These are phyloP conservation scores for Xylaria polymorpha DNA, from an alignment of 2,329 filamentous ascomycete species.

Conservation along the genomic window DNA sequence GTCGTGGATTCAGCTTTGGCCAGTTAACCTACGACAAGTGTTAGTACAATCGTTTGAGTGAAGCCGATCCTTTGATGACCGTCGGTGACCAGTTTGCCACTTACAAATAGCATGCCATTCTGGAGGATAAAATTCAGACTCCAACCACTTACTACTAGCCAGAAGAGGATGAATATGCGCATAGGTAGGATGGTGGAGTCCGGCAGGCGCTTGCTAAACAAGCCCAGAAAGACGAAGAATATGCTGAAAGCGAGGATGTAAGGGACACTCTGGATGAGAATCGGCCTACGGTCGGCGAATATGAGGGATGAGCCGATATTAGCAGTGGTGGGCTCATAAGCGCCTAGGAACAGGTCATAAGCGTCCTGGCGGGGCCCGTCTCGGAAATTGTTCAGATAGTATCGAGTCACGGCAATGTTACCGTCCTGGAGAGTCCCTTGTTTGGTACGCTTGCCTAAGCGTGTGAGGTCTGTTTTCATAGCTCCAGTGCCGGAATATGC, in stretches of 20 bases:
- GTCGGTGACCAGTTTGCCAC: slow-evolving; percentile 53
- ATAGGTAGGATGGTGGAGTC: slow-evolving; percentile 83
- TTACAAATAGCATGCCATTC: slow-evolving; percentile 94
- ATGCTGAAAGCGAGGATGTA: slow-evolving; percentile 88
- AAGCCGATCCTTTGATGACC: not conserved
- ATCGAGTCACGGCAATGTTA: slow-evolving; percentile 88
- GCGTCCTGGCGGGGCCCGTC: slow-evolving; percentile 95
- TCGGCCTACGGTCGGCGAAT: slow-evolving; percentile 85
- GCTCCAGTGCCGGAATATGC: slow-evolving; percentile 96
- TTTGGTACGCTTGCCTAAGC: slow-evolving; percentile 89
- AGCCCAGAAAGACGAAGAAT: slow-evolving; percentile 82
- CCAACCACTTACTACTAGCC: slow-evolving; percentile 76
- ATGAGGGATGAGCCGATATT: slow-evolving; percentile 77
- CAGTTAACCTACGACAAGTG: slow-evolving; percentile 82
- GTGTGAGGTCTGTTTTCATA: slow-evolving; percentile 97
- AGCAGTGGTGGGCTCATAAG: slow-evolving; percentile 79
- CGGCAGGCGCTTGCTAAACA: slow-evolving; percentile 77
- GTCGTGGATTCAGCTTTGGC: slow-evolving; percentile 93
- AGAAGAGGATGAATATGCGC: slow-evolving; percentile 84
- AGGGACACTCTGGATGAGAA: slow-evolving; percentile 92
- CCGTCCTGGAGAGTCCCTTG: slow-evolving; percentile 86
- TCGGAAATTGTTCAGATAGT: slow-evolving; percentile 92
- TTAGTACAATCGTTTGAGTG: slow-evolving; percentile 35
- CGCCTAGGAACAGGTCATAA: slow-evolving; percentile 92
- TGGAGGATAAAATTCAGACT: slow-evolving; percentile 79